These are phyloP conservation scores for Pythium angustatum DNA, from an alignment of 352 stramenopile species.

Conservation along the genomic window DNA sequence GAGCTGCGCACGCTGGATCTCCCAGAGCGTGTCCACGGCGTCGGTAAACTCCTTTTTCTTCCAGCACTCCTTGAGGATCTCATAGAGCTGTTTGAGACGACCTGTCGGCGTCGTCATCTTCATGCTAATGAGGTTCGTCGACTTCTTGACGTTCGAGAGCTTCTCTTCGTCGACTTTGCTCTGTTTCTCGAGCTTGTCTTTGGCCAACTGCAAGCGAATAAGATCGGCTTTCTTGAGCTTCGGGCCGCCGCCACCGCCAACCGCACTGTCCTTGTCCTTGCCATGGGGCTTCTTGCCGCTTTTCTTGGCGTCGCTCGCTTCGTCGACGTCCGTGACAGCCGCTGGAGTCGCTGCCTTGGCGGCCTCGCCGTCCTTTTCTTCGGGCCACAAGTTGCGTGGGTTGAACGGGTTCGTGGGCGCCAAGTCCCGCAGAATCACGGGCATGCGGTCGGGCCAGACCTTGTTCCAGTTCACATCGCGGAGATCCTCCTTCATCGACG, in stretches of 20 bases:
- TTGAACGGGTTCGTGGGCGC: conserved; percentile 87
- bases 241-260: conserved; percentile 14
- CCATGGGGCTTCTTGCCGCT: conserved; percentile 36
- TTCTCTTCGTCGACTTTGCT: conserved; percentile 89
- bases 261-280: conserved; percentile 52
- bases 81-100: conserved; percentile 81
- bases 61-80: conserved; percentile 81
- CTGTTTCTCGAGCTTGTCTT: conserved; percentile 88
- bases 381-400: conserved; percentile 81
- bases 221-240: conserved; percentile 88
- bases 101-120: conserved; percentile 86
- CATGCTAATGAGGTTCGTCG: conserved; percentile 79
- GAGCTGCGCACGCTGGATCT: conserved; percentile 82
- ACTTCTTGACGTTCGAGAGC: conserved; percentile 84
- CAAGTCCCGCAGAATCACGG: conserved; percentile 83
- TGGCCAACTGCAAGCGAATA: conserved; percentile 85
- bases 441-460: conserved; percentile 86
- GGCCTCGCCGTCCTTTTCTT: conserved; percentile 64
- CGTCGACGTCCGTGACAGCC: conserved; percentile 7
- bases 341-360: conserved; percentile 20
- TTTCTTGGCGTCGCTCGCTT: conserved; percentile 22
- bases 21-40: conserved; percentile 84
- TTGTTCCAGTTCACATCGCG: conserved; percentile 90
- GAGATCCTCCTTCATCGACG: conserved; percentile 76
- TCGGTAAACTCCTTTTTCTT: conserved; percentile 87